Evolutionary conservation across 108 stramenopile species (phyloP), one percentile per base, ranked within the genome.

Genomic region (Seminavis robusta): DNA sequence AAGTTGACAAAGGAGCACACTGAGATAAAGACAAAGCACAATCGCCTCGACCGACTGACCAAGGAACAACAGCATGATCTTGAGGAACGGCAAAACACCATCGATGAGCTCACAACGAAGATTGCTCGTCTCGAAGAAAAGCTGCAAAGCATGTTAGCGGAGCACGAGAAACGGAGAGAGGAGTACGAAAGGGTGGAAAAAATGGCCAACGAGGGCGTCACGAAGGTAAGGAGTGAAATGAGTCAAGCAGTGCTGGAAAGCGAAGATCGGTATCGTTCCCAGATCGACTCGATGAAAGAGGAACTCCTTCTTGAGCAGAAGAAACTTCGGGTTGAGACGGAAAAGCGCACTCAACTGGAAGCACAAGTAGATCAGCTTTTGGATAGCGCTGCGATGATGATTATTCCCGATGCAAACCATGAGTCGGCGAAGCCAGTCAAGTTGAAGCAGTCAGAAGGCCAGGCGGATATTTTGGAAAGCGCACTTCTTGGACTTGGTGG

Each of bases 141-240:
- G 28, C 19, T 73, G 13, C 56, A 73, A 33, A 58, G 72, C 21
- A 53, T 84, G 56, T 69, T 71, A 39, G 42, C 44, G 8, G 70
- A 84, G 33, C 33, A 53, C 6, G 57, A 69, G 41, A 77, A 57
- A 32, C 33, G 65, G 40, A 55, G 77, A 31, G 74, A 81, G 54
- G 84, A 86, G 41, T 81, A 57, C 38, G 39, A 39, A 2, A 67
- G 76, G 32, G 67, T 81, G 16, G 80, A 90, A 54, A 61, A 64
- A 8, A 52, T 82, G 32, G 80, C 84, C 34, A 84, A 80, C 29
- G 84, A 84, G 52, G 78, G 79, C 24, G 83, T 77, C 11, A 48
- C 81, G 24, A 71, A 77, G 42, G 85, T 77, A 13, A 64, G 85
- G 26, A 83, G 64, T 43, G 89, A 90, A 52, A 80, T 90, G 78